Evolutionary conservation across 2,329 filamentous ascomycete species (phyloP).

Genomic region (Fusarium subtropicale): DNA sequence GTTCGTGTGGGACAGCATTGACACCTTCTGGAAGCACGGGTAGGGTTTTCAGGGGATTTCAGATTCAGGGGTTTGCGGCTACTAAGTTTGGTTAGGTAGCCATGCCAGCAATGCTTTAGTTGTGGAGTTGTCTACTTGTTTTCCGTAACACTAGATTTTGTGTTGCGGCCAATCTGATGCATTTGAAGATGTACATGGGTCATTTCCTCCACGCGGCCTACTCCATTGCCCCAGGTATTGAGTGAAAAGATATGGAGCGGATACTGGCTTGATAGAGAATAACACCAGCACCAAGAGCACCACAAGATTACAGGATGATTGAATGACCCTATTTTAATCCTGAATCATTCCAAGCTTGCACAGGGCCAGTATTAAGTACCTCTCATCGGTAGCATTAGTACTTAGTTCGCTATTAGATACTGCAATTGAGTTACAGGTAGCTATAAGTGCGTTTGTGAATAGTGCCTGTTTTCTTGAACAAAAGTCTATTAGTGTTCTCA

Average conservation of each 20-base stretch:
- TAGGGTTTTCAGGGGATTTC: slow-evolving; percentile 33
- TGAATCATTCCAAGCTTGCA: background rate
- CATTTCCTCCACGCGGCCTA: slow-evolving; percentile 28
- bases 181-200: slow-evolving; percentile 12
- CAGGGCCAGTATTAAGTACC: background rate
- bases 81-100: background rate
- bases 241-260: background rate
- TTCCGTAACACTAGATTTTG: slow-evolving; percentile 18
- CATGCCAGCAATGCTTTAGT: background rate
- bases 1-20: background rate
- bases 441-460: background rate
- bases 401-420: background rate
- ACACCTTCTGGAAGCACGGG: slow-evolving; percentile 30
- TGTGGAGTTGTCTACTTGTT: slow-evolving; percentile 14
- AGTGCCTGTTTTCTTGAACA: background rate
- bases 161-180: slow-evolving; percentile 22
- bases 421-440: background rate
- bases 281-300: background rate
- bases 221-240: slow-evolving; percentile 3
- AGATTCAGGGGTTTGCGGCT: slow-evolving; percentile 27
- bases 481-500: background rate
- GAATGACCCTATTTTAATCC: background rate
- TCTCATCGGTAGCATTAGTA: background rate
- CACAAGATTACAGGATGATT: background rate
- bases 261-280: background rate